These are phyloP conservation scores for Leptodontidium sp. DNA, from an alignment of 2,329 filamentous ascomycete species.

Conservation along the genomic window DNA sequence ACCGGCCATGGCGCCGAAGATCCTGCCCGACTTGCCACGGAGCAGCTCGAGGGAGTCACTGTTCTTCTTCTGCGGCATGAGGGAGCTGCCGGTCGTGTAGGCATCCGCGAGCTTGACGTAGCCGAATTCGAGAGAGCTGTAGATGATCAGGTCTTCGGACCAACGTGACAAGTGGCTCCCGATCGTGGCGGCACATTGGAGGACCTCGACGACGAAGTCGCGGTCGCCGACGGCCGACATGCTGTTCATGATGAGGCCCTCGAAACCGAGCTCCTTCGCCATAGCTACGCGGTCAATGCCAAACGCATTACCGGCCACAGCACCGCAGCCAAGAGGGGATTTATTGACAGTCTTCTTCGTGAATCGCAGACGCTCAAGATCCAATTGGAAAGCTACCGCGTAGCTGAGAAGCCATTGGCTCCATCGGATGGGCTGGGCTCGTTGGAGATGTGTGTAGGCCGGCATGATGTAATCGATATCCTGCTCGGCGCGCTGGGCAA, in stretches of 20 bases:
- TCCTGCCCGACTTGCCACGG: slow-evolving; percentile 78
- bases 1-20: slow-evolving; percentile 83
- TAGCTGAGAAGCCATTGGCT: slow-evolving; percentile 83
- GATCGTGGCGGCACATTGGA: slow-evolving; percentile 64
- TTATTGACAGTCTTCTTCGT: slow-evolving; percentile 41
- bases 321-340: slow-evolving; percentile 52
- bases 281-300: slow-evolving; percentile 81
- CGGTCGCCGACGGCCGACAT: slow-evolving; percentile 45
- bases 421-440: slow-evolving; percentile 82
- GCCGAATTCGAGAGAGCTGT: slow-evolving; percentile 73
- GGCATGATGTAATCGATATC: slow-evolving; percentile 80
- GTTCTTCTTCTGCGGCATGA: slow-evolving; percentile 76
- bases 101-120: slow-evolving; percentile 81
- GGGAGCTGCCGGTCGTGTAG: slow-evolving; percentile 74
- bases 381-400: slow-evolving; percentile 73
- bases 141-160: slow-evolving; percentile 88
- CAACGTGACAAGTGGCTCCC: slow-evolving; percentile 51
- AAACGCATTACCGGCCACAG: slow-evolving; percentile 84
- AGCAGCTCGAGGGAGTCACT: slow-evolving; percentile 76
- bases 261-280: slow-evolving; percentile 82
- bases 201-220: slow-evolving; percentile 83
- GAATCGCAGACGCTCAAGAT: slow-evolving; percentile 76
- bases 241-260: slow-evolving; percentile 61
- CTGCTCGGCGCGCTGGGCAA: slow-evolving; percentile 72
- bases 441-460: slow-evolving; percentile 85